Evolutionary conservation across 2,329 filamentous ascomycete genomes (phyloP).

Genomic region (Penicillium sp.): DNA sequence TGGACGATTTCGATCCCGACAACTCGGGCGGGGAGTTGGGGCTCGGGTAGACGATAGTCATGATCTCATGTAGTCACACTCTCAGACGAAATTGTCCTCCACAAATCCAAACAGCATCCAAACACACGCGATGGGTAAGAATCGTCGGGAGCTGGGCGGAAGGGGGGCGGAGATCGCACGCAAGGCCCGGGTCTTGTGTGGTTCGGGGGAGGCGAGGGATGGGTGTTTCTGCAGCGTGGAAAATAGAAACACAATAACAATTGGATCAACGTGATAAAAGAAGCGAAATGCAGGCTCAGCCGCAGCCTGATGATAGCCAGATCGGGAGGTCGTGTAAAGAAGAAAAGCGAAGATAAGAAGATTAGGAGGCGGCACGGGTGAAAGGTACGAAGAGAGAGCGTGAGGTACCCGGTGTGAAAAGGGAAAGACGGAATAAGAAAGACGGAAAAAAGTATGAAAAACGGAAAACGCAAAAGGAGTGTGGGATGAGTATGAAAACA

Average conservation of each 20-base stretch:
- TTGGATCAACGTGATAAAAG: constrained; percentile 13
- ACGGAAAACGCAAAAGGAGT: constrained; percentile 9
- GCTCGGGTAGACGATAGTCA: constrained; percentile 43
- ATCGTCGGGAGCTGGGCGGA: constrained; percentile 11
- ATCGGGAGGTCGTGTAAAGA: constrained; percentile 16
- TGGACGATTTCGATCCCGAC: constrained; percentile 80
- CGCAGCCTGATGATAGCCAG: constrained; percentile 22
- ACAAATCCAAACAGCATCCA: constrained; percentile 6
- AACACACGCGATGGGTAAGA: constrained; percentile 11
- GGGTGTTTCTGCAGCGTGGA: constrained; percentile 1
- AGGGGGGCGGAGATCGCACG: constrained; percentile 16
- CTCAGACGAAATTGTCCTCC: constrained; percentile 11
- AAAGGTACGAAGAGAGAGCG: constrained; percentile 6
- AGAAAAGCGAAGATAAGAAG: constrained; percentile 3
- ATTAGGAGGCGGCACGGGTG: constrained; percentile 18
- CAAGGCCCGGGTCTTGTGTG: constrained; percentile 9
- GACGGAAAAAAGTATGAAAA: constrained; percentile 16
- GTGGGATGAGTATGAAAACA: constrained; percentile 12
- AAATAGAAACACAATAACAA: constrained; percentile 8
- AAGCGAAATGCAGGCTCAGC: constrained; percentile 25
- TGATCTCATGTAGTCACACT: constrained; percentile 35
- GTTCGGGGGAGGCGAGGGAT: constrained; percentile 5
- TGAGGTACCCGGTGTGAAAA: too few species aligned
- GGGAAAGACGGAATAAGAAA: constrained; percentile 1
- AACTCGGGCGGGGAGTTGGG: constrained; percentile 72